These are phyloP conservation scores for Penicillium brevicompactum DNA, from an alignment of 2,329 filamentous ascomycete genomes.

Conservation along the genomic window DNA sequence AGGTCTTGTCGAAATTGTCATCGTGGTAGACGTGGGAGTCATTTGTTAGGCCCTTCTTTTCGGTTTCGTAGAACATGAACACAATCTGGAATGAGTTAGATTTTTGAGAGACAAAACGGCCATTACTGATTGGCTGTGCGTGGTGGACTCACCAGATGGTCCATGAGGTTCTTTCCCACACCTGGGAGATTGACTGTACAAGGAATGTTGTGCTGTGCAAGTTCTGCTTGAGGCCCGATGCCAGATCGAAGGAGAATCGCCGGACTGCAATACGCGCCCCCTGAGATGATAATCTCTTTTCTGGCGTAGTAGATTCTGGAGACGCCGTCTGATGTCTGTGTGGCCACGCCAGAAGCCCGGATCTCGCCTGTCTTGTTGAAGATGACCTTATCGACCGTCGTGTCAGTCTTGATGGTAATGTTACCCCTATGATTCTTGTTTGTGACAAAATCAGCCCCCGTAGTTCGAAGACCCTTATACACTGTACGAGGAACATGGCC, in stretches of 20 bases:
- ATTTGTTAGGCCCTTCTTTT: conserved; percentile 54
- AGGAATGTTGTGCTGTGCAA: conserved; percentile 47
- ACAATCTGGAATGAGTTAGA: conserved; percentile 45
- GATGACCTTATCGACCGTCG: conserved; percentile 56
- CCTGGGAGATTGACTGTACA: conserved; percentile 51
- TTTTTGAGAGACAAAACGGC: too few species aligned
- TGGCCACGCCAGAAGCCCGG: conserved; percentile 43
- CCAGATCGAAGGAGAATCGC: conserved; percentile 58
- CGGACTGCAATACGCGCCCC: conserved; percentile 55
- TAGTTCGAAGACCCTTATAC: conserved; percentile 55
- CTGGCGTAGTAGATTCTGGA: conserved; percentile 41
- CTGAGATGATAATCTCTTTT: conserved; percentile 53
- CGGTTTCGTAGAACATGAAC: conserved; percentile 64
- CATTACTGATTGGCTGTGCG: not conserved
- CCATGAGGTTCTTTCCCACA: conserved; percentile 57
- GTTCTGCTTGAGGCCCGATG: conserved; percentile 50
- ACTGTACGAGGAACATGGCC: conserved; percentile 59
- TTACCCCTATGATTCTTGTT: conserved; percentile 48
- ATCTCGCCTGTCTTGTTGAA: conserved; percentile 44
- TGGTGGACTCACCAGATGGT: conserved; percentile 48
- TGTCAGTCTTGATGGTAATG: conserved; percentile 52
- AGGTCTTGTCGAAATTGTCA: conserved; percentile 54
- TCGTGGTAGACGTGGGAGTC: conserved; percentile 61
- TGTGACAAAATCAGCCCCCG: conserved; percentile 56
- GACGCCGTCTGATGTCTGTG: conserved; percentile 34